A percentile compares a stretch with the other conserved stretches of the same genome.
Conservation (phyloP, 345 rosid genomes). For the Eucalyptus erythrocorys region DNA sequence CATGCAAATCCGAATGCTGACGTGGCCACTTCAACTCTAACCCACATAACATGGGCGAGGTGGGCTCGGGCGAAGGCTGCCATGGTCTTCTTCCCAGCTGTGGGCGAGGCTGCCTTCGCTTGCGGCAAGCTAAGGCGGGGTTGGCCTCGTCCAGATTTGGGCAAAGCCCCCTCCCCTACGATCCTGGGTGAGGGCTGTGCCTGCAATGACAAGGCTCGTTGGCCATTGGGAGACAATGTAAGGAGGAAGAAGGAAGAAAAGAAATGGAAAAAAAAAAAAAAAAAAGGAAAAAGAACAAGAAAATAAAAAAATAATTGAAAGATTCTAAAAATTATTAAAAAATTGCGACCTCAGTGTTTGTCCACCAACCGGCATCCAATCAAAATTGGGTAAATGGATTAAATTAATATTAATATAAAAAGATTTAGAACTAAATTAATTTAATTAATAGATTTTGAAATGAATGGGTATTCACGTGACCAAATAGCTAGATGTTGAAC, state of each 20-base stretch:
- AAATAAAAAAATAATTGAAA: no score
- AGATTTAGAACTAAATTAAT: fast-evolving
- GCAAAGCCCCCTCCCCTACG: fast-evolving
- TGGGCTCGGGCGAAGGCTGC: fast-evolving
- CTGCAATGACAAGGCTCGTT: fast-evolving
- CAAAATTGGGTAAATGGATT: fast-evolving
- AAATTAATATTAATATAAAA: fast-evolving
- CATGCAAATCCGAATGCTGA: no score
- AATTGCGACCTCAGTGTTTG: fast-evolving
- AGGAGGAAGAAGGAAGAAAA: no score
- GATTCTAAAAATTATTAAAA: no score
- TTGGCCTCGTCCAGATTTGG: fast-evolving
- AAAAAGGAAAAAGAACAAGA: fast-evolving
- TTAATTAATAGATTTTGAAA: fast-evolving
- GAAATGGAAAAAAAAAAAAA: fast-evolving
- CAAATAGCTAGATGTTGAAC: background rate
- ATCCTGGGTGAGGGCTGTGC: fast-evolving
- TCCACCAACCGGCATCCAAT: no score
- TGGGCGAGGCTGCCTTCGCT: fast-evolving
- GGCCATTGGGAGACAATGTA: fast-evolving
- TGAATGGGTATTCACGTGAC: background rate
- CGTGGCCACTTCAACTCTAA: no score
- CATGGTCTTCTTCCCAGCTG: fast-evolving
- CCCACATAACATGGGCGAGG: fast-evolving
- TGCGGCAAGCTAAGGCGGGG: fast-evolving